A percentile compares a stretch with the other conserved stretches of the same genome.
These are phyloP conservation scores for Acidiella bohemica DNA, from an alignment of 495 filamentous ascomycete genomes.

Conservation along the genomic window DNA sequence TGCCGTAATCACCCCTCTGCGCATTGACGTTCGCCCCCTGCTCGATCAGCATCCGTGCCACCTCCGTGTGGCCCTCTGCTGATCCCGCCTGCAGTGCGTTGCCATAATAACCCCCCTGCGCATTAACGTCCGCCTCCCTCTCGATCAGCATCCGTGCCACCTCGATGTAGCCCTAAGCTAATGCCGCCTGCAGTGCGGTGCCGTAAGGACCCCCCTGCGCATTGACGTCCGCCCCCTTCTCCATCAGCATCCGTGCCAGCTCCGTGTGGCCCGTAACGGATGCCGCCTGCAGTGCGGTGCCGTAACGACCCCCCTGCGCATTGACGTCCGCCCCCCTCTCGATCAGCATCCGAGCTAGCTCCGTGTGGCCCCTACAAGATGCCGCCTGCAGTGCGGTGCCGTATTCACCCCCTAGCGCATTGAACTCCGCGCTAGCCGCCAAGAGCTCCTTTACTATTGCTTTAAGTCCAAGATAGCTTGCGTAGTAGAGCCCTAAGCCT, in stretches of 20 bases:
- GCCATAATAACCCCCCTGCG: not conserved
- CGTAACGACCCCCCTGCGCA: slow-evolving; percentile 12
- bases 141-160: slow-evolving; percentile 14
- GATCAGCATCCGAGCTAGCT: slow-evolving; percentile 2
- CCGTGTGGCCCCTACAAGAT: slow-evolving; percentile 3
- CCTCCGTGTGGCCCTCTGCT: not conserved
- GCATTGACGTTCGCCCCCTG: slow-evolving; percentile 8
- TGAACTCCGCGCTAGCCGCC: not conserved
- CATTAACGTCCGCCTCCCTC: not conserved
- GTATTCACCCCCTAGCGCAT: not conserved
- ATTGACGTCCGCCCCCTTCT: slow-evolving; percentile 17
- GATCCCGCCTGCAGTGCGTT: not conserved
- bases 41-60: slow-evolving; percentile 3
- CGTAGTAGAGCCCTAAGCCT: slow-evolving; percentile 18
- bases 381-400: not conserved
- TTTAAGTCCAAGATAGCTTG: slow-evolving; percentile 9
- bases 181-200: slow-evolving; percentile 17
- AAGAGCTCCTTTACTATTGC: not conserved
- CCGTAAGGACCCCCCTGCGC: slow-evolving; percentile 11
- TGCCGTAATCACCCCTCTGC: slow-evolving; percentile 17
- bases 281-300: slow-evolving; percentile 21
- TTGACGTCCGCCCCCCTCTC: not conserved
- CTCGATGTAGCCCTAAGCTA: slow-evolving; percentile 8
- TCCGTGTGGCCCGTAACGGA: slow-evolving; percentile 9
- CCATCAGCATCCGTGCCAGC: slow-evolving; percentile 12